Evolutionary conservation across 1,139 yeast species (phyloP), one percentile per base, ranked within the genome.

Genomic region (Debaryomyces sp.): DNA sequence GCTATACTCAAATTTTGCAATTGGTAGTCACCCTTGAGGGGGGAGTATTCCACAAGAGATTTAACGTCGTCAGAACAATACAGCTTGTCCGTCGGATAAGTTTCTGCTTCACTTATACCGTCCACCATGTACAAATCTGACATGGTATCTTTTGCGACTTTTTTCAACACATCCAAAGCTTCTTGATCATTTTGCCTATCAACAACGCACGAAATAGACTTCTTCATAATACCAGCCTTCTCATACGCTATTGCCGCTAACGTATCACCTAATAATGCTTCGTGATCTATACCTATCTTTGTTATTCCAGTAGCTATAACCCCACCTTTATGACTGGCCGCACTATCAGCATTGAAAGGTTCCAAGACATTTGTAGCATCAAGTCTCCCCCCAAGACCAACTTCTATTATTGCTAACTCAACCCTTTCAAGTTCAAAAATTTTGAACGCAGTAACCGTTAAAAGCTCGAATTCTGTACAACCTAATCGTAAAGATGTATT

Each of bases 251-350:
- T 90, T 46, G 80, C 78, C 1, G 62, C 58, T 26, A 90, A 57
- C 0, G 87, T 81, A 30, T 73, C 63, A 0, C 98, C 98, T 36
- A 92, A 67, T 43, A 91, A 75, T 12, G 73, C 71, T 59, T 89
- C 91, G 63, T 92, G 98, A 61, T 92, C 98, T 46, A 89, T 62
- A 0, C 94, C 95, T 22, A 92, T 85, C 62, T 89, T 90, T 9
- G 97, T 84, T 34, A 92, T 85, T 0, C 86, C 96, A 3, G 91
- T 79, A 2, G 81, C 84, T 1, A 87, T 51, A 3, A 86, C 84
- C 0, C 82, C 83, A 18, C 59, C 60, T 21, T 53, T 36, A 30
- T 38, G 7, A 36, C 39, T 29, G 8, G 44, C 41, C 3, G 53
- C 35, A 6, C 9, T 60, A 3, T 32, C 24, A 26, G 17, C 44